These are phyloP conservation scores for Lenzites betulinus DNA, from an alignment of 768 basidiomycete genomes.

Conservation along the genomic window DNA sequence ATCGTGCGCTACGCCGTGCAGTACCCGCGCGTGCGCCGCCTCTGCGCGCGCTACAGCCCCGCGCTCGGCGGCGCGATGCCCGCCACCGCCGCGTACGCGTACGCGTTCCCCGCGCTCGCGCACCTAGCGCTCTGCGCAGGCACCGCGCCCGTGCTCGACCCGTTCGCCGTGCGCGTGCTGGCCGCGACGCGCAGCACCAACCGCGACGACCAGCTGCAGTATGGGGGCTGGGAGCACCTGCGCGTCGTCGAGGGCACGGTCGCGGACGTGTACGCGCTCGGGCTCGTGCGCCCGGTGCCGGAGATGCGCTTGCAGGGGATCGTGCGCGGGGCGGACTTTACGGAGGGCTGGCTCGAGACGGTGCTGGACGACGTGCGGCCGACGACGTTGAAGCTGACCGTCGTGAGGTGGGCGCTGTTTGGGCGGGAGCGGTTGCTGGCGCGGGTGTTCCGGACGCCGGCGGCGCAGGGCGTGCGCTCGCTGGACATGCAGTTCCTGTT, in stretches of 20 bases:
- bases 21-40: constrained; percentile 7
- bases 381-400: neutral
- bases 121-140: constrained; percentile 1
- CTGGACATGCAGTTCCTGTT: constrained; percentile 5
- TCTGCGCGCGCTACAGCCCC: neutral
- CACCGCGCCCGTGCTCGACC: neutral
- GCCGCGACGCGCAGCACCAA: neutral
- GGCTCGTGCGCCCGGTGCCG: constrained; percentile 9
- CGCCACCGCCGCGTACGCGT: constrained; percentile 5
- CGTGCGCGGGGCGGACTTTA: neutral
- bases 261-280: constrained; percentile 7
- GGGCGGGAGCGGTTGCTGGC: neutral
- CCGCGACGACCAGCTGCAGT: constrained; percentile 1
- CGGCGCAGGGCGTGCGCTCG: neutral
- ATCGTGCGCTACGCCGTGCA: constrained; percentile 9
- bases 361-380: constrained; percentile 10
- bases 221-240: constrained; percentile 8
- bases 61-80: neutral
- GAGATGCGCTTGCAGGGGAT: constrained; percentile 1
- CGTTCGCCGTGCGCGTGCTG: neutral
- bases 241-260: constrained; percentile 6
- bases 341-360: neutral
- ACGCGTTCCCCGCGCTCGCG: constrained; percentile 9
- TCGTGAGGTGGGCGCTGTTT: neutral
- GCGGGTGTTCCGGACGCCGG: neutral